Percentiles rank a stretch among this genome's conserved stretches.
Conservation (phyloP, 768 basidiomycete genomes). For the Mycena galericulata region DNA sequence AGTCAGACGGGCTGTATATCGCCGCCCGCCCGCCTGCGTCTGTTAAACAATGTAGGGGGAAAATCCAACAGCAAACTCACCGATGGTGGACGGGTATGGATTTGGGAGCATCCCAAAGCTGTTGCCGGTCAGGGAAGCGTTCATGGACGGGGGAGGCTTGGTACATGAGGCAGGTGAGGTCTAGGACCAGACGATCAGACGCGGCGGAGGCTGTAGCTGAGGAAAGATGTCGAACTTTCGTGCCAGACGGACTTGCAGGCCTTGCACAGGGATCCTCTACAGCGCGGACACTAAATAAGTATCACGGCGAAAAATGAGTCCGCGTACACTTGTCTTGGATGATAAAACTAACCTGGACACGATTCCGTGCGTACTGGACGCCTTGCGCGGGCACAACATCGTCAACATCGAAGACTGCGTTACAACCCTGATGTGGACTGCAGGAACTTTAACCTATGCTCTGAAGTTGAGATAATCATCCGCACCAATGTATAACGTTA, state of each 20-base stretch:
- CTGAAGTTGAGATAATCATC: not conserved
- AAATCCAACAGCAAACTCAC: not conserved
- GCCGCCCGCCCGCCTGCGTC: not conserved
- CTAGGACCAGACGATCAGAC: not conserved
- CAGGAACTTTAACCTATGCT: not conserved
- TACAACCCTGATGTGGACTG: constrained; percentile 34
- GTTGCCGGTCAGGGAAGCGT: not conserved
- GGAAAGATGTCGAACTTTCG: constrained; percentile 9
- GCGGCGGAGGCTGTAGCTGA: not conserved
- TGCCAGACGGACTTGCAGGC: constrained; percentile 34
- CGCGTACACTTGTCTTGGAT: too few relatives aligned
- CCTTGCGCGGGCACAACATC: constrained; percentile 15
- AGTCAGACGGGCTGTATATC: not conserved
- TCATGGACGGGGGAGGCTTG: constrained; percentile 19
- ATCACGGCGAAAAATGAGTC: not conserved
- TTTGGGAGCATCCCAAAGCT: too few relatives aligned
- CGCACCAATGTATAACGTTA: constrained; percentile 29
- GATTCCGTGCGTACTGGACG: not conserved
- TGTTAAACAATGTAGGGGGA: not conserved
- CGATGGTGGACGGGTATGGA: not conserved
- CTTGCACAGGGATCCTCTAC: constrained; percentile 28
- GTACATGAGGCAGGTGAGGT: constrained; percentile 33
- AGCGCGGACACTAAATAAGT: constrained; percentile 35
- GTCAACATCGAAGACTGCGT: constrained; percentile 28
- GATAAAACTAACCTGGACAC: constrained; percentile 15